These are phyloP conservation scores for Selenicereus undatus DNA, from an alignment of 148 eudicot species.

Conservation along the genomic window DNA sequence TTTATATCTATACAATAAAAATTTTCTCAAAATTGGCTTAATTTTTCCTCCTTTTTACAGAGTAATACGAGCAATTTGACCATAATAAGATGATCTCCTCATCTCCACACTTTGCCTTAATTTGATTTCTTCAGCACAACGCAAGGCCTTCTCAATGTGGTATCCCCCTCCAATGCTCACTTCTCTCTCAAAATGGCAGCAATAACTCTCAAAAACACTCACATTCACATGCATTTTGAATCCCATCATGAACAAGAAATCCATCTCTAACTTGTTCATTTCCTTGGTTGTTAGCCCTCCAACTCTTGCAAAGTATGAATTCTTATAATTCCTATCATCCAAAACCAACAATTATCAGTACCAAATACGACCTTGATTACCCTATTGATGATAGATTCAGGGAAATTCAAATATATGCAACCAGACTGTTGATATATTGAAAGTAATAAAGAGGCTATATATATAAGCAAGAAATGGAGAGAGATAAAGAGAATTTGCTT, in stretches of 20 bases:
- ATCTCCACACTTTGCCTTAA: constrained; percentile 41
- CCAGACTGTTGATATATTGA: neutral
- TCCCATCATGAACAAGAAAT: constrained; percentile 70
- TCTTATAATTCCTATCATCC: constrained; percentile 76
- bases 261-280: constrained; percentile 83
- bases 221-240: constrained; percentile 92
- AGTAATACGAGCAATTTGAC: constrained; percentile 47
- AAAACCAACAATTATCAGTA: neutral
- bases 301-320: constrained; percentile 79
- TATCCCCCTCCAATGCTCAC: constrained; percentile 96
- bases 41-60: constrained; percentile 24
- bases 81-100: constrained; percentile 26
- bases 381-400: neutral
- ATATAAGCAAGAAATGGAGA: neutral
- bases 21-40: neutral
- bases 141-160: constrained; percentile 76
- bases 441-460: no score
- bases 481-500: constrained; percentile 27
- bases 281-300: constrained; percentile 85
- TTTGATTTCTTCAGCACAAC: constrained; percentile 94
- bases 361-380: neutral
- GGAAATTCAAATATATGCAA: neutral
- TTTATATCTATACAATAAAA: constrained; percentile 6
- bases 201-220: constrained; percentile 92
- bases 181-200: constrained; percentile 87